Evolutionary conservation across 176 grass and related monocot species (phyloP), one percentile per base, ranked within the genome.

Genomic region (Triticum urartu): DNA sequence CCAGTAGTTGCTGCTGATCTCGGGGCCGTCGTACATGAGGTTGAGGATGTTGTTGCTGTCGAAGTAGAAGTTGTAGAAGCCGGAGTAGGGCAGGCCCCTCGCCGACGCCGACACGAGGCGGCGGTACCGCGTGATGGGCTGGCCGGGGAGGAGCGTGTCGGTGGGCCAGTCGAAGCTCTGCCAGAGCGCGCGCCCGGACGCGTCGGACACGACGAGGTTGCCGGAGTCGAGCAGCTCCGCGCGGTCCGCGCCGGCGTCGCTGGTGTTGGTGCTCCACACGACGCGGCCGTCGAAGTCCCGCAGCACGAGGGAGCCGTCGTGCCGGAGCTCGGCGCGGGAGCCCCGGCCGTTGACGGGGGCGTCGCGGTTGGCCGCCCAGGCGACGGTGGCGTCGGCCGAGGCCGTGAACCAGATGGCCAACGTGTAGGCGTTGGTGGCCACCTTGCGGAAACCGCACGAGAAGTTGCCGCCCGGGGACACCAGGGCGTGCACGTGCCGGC

Each of bases 161-260:
- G 91, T 96, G 3, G 94, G 94, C 80, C 83, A 85, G 30, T 96
- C 91, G 81, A 93, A 96, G 88, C 91, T 96, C 81, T 93, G 91
- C 89, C 94, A 96, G 20, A 90, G 58, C 69, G 25, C 17, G 34
- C n/a, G 20, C 0, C 78, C 79, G 11, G 48, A 14, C 18, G 78
- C 50, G 75, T 91, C 82, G 8, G 26, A 22, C 26, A 96, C 79
- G 7, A 93, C 89, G 40, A 96, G 89, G 85, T 96, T 96, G 66
- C 91, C 89, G 5, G 48, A 64, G 85, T 93, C 89, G 43, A 90
- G 83, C 18, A 96, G 85, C 72, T 52, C 67, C 4, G 21, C 87
- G 13, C 77, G 61, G 79, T 88, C 83, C 15, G 83, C 86, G 1
- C 9, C 9, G 12, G 86, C 36, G 80, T 61, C 69, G 71, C 74